Conservation (phyloP, 805 yeast species). For the Candida ponderosae region DNA sequence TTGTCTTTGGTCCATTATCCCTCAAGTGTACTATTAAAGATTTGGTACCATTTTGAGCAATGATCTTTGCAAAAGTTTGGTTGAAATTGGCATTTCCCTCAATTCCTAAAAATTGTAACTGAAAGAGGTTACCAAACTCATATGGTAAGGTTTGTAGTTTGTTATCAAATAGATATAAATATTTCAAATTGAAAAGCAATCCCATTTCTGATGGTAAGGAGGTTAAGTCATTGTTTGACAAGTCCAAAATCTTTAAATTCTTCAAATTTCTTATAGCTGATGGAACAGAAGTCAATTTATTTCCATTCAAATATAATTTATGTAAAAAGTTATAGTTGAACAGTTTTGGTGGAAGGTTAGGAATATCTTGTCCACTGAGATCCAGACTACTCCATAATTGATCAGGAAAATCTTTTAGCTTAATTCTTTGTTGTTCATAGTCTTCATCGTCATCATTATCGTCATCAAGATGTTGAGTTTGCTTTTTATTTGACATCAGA, state of each 20-base stretch:
- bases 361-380: conserved; percentile 80
- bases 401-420: conserved; percentile 41
- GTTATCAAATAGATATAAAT: conserved; percentile 84
- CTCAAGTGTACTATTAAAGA: conserved; percentile 75
- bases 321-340: conserved; percentile 81
- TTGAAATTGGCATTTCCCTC: conserved; percentile 84
- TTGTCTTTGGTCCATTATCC: conserved; percentile 67
- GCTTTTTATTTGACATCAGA: conserved; percentile 30
- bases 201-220: conserved; percentile 84
- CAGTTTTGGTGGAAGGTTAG: conserved; percentile 60
- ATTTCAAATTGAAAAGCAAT: conserved; percentile 68
- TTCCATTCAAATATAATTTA: conserved; percentile 81
- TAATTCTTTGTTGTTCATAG: conserved; percentile 61
- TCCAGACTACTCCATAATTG: conserved; percentile 95
- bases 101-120: conserved; percentile 79
- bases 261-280: conserved; percentile 56
- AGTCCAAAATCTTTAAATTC: conserved; percentile 74
- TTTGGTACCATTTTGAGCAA: conserved; percentile 78
- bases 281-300: conserved; percentile 66
- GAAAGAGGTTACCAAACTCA: conserved; percentile 80
- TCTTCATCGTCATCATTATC: conserved; percentile 31
- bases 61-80: conserved; percentile 49
- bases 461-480: conserved; percentile 29
- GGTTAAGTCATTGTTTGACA: conserved; percentile 67
- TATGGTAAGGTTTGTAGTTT: conserved; percentile 66